These are phyloP conservation scores for Colletotrichum ledebouriae DNA, from an alignment of 2,329 filamentous ascomycete species.

Conservation along the genomic window DNA sequence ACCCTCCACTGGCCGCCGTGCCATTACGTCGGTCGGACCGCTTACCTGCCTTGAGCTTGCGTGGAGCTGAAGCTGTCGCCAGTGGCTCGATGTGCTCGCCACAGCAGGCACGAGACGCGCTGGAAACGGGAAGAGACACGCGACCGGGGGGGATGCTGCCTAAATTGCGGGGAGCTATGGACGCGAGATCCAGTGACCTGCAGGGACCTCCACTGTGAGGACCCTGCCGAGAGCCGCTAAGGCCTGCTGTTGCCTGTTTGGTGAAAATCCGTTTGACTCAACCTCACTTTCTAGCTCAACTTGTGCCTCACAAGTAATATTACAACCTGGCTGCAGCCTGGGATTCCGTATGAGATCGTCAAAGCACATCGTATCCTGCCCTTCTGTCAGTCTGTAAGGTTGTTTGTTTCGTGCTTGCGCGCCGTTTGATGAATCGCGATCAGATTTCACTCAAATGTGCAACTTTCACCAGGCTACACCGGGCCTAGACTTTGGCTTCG, in stretches of 20 bases:
- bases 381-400: not conserved
- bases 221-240: conserved; percentile 18
- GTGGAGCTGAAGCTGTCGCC: conserved; percentile 19
- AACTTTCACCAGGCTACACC: no score
- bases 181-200: conserved; percentile 42
- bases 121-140: conserved; percentile 12
- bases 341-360: not conserved
- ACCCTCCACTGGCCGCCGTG: not conserved
- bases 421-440: no score
- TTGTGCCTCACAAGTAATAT: conserved; percentile 10
- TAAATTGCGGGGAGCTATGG: conserved; percentile 26
- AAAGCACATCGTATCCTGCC: not conserved
- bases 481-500: no score
- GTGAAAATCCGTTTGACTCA: conserved; percentile 19
- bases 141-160: conserved; percentile 38
- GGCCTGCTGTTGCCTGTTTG: conserved; percentile 37
- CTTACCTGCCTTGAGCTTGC: not conserved
- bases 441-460: no score
- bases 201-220: conserved; percentile 6
- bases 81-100: conserved; percentile 17
- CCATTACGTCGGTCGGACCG: conserved; percentile 2
- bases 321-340: conserved; percentile 27
- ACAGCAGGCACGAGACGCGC: conserved; percentile 36
- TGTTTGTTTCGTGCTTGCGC: not conserved
- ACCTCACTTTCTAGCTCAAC: not conserved